A percentile compares a stretch with the other conserved stretches of the same genome.
These are phyloP conservation scores for Ophiostoma sp. DNA, from an alignment of 2,329 filamentous ascomycete species.

Conservation along the genomic window DNA sequence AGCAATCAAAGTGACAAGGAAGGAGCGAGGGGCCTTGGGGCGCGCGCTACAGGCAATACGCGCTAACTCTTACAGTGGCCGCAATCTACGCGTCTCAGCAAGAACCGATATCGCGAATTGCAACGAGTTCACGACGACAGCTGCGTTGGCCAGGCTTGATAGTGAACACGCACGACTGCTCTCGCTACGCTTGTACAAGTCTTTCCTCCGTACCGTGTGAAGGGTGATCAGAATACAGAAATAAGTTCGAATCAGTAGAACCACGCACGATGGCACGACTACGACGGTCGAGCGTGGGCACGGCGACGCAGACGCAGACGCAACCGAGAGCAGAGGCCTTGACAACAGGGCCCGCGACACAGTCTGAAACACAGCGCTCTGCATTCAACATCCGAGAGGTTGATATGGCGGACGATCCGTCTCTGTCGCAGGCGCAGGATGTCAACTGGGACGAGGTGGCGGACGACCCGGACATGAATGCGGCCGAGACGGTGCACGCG, in stretches of 20 bases:
- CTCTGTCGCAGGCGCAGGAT: constrained; percentile 26
- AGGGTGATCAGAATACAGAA: neutral
- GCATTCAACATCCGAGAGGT: neutral
- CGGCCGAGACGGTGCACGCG: constrained; percentile 71
- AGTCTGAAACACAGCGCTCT: neutral
- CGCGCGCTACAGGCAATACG: neutral
- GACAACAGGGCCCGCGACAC: neutral
- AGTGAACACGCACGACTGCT: neutral
- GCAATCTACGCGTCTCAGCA: neutral
- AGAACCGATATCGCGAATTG: neutral
- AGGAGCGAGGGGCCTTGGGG: neutral
- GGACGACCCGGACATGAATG: constrained; percentile 60
- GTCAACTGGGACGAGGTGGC: constrained; percentile 31
- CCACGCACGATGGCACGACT: constrained; percentile 1
- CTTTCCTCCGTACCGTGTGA: too few relatives aligned
- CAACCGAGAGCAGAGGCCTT: neutral
- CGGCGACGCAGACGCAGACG: neutral
- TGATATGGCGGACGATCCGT: constrained; percentile 27
- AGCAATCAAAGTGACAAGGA: neutral
- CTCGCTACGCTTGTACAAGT: neutral
- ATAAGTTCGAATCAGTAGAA: neutral
- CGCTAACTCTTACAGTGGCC: neutral
- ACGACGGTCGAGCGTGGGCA: neutral
- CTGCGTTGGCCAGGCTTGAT: neutral
- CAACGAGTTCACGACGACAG: neutral